Percentiles rank a stretch among this genome's conserved stretches.
These are phyloP conservation scores for Cyclotella kingstonii DNA, from an alignment of 108 stramenopile species.

Conservation along the genomic window DNA sequence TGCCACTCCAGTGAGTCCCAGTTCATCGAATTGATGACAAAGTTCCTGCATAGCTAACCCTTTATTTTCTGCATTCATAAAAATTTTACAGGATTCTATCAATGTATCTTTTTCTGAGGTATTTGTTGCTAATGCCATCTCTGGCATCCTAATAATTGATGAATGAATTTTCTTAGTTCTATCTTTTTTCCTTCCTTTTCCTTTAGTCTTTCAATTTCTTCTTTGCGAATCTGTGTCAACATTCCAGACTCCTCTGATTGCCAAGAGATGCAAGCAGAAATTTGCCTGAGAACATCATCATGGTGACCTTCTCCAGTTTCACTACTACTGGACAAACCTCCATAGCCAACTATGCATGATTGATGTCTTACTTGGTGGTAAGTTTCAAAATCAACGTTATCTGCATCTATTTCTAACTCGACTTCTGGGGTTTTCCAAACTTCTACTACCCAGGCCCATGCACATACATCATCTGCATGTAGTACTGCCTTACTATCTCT, in stretches of 20 bases:
- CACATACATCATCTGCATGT: too few relatives aligned
- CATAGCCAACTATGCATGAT: too few relatives aligned
- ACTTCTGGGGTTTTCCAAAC: too few relatives aligned
- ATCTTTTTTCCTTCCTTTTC: constrained; percentile 16
- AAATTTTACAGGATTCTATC: not conserved
- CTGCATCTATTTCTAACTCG: too few relatives aligned
- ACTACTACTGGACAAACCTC: too few relatives aligned
- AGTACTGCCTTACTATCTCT: too few relatives aligned
- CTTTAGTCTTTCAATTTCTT: not conserved
- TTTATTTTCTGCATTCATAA: not conserved
- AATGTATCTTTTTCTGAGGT: not conserved
- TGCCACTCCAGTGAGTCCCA: not conserved
- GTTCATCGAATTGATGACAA: not conserved
- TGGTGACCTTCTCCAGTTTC: too few relatives aligned
- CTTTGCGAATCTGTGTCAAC: not conserved
- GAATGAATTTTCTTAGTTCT: constrained; percentile 5
- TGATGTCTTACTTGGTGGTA: too few relatives aligned
- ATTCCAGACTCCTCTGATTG: not conserved
- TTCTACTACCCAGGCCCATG: too few relatives aligned
- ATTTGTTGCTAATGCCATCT: not conserved
- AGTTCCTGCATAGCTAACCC: constrained; percentile 4
- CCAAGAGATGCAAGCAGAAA: not conserved
- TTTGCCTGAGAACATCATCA: too few relatives aligned
- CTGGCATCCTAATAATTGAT: not conserved
- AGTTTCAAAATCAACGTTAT: too few relatives aligned